These are phyloP conservation scores for Earliella scabrosa DNA, from an alignment of 1,284 basidiomycete species.

Conservation along the genomic window DNA sequence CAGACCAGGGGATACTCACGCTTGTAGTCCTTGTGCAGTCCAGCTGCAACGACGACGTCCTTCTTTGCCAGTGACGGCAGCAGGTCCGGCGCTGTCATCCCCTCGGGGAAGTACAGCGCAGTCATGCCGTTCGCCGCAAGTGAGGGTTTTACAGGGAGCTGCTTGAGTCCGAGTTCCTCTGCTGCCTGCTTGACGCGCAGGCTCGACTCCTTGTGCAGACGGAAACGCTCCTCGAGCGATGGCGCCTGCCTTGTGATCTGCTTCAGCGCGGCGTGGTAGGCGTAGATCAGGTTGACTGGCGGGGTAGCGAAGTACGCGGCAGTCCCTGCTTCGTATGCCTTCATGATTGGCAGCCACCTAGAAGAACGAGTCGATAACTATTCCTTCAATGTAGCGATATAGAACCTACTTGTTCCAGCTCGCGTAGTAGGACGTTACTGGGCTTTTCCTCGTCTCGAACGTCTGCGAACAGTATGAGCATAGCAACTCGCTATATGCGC, in stretches of 20 bases:
- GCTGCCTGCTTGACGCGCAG: conserved; percentile 77
- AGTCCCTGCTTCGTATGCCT: conserved; percentile 78
- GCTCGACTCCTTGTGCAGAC: conserved; percentile 77
- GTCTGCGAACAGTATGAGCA: conserved; percentile 44
- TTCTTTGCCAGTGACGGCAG: conserved; percentile 71
- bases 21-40: conserved; percentile 88
- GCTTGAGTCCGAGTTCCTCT: conserved; percentile 72
- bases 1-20: conserved; percentile 48
- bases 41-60: conserved; percentile 87
- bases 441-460: conserved; percentile 71
- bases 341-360: conserved; percentile 94
- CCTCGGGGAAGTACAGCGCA: conserved; percentile 84
- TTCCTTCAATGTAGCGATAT: background rate
- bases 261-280: conserved; percentile 82
- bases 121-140: conserved; percentile 94
- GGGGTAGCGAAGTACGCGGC: conserved; percentile 94
- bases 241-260: conserved; percentile 66
- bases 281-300: conserved; percentile 93
- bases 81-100: conserved; percentile 74
- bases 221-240: conserved; percentile 83
- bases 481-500: background rate
- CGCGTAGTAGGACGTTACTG: conserved; percentile 84
- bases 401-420: conserved; percentile 78
- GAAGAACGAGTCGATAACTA: background rate
- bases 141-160: conserved; percentile 64